Evolutionary conservation across 1,284 basidiomycete species (phyloP).

Genomic region (Rhodotorula sp.): DNA sequence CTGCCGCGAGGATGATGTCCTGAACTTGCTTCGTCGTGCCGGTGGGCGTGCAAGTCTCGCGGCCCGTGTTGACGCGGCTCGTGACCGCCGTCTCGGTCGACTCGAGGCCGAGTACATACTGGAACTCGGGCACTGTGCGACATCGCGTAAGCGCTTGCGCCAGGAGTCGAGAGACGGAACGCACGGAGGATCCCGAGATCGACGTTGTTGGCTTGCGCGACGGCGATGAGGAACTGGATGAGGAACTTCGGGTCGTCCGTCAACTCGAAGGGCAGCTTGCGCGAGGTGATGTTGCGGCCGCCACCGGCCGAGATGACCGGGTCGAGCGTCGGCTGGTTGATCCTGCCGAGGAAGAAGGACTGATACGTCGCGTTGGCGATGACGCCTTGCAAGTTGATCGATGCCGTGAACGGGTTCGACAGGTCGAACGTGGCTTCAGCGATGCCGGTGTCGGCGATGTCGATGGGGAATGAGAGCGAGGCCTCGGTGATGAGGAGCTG

Average conservation of each 20-base stretch:
- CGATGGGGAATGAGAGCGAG: conserved; percentile 47
- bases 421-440: conserved; percentile 63
- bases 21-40: conserved; percentile 56
- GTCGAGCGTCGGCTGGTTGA: conserved; percentile 52
- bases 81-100: conserved; percentile 44
- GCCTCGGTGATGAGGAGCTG: conserved; percentile 61
- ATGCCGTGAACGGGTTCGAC: conserved; percentile 72
- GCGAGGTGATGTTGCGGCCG: conserved; percentile 65
- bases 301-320: conserved; percentile 64
- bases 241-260: conserved; percentile 66
- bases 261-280: conserved; percentile 64
- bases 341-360: conserved; percentile 48
- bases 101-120: conserved; percentile 46
- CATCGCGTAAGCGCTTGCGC: conserved; percentile 44
- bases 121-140: conserved; percentile 47
- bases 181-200: conserved; percentile 65
- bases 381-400: conserved; percentile 67
- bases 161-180: conserved; percentile 53
- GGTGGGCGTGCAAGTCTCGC: conserved; percentile 53
- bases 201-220: conserved; percentile 61
- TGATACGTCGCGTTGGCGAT: conserved; percentile 57
- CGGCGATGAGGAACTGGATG: conserved; percentile 61
- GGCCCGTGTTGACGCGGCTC: conserved; percentile 44
- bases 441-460: conserved; percentile 55
- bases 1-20: conserved; percentile 63